A percentile compares a stretch with the other conserved stretches of the same genome.
Conservation (phyloP, 148 eudicot species). For the Chenopodium berlandieri region DNA sequence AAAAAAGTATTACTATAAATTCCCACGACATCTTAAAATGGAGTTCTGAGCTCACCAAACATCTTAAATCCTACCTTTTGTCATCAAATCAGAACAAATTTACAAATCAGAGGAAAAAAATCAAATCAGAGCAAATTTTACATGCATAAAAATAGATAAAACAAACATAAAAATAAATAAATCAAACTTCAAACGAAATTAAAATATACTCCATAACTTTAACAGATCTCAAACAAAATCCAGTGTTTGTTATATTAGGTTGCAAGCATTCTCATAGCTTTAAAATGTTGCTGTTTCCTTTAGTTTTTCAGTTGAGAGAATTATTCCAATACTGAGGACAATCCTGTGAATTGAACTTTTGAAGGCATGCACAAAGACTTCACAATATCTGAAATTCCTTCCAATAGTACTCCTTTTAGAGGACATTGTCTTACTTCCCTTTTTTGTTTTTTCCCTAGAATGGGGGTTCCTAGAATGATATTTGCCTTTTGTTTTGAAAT, state of each 20-base stretch:
- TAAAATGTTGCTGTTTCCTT: background rate
- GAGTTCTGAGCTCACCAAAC: background rate
- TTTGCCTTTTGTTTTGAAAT: background rate
- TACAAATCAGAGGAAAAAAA: background rate
- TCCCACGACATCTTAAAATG: background rate
- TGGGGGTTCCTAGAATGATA: background rate
- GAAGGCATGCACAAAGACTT: background rate
- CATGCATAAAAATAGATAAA: background rate
- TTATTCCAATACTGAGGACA: background rate
- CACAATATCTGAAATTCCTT: background rate
- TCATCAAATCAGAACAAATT: background rate
- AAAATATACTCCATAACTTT: background rate
- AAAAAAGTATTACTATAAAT: background rate
- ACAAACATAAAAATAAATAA: background rate
- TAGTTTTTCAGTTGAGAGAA: background rate
- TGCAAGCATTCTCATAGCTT: too few species aligned
- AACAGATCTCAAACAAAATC: background rate
- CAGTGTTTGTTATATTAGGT: background rate
- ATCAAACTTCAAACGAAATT: background rate
- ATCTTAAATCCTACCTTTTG: background rate
- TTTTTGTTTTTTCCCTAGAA: too few species aligned
- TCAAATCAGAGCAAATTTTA: background rate
- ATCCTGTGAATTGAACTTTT: background rate
- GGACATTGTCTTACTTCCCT: background rate
- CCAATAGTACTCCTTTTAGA: background rate